Conservation (phyloP, 1,284 basidiomycete genomes). For the Fomitopsis pinicola region DNA sequence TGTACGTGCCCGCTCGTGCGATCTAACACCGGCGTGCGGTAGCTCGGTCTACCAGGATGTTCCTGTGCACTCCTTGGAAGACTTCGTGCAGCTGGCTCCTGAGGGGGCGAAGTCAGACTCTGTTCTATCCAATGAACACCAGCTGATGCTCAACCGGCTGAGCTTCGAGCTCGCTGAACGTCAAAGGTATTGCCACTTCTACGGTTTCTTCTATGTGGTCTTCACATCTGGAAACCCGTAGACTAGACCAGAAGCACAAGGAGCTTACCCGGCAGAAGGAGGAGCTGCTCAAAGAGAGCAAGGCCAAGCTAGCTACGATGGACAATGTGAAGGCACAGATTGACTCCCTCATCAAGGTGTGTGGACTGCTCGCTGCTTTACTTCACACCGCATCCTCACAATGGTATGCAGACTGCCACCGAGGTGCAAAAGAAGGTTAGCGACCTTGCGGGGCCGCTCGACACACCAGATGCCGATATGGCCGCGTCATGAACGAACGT, state of each 20-base stretch:
- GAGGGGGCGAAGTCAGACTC: slow-evolving; percentile 57
- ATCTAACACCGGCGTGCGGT: slow-evolving; percentile 2
- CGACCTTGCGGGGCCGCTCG: slow-evolving; percentile 50
- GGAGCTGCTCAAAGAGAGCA: slow-evolving; percentile 69
- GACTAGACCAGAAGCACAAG: slow-evolving; percentile 62
- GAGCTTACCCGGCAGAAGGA: slow-evolving; percentile 66
- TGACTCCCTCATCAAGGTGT: slow-evolving; percentile 68
- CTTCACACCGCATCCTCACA: neutral
- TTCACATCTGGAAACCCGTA: slow-evolving; percentile 24
- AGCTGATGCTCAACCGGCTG: slow-evolving; percentile 77
- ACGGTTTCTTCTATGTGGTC: slow-evolving; percentile 6
- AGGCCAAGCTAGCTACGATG: slow-evolving; percentile 57
- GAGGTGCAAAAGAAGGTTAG: slow-evolving; percentile 74
- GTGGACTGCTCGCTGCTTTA: neutral
- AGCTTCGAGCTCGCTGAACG: slow-evolving; percentile 80
- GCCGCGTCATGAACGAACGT: slow-evolving; percentile 5
- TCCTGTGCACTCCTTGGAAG: slow-evolving; percentile 60
- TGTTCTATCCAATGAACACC: slow-evolving; percentile 63
- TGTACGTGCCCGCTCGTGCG: neutral
- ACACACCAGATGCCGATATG: slow-evolving; percentile 9
- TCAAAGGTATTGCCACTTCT: slow-evolving; percentile 50
- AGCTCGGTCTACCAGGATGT: slow-evolving; percentile 78
- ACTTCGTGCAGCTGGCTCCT: slow-evolving; percentile 63
- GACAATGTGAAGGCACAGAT: slow-evolving; percentile 72
- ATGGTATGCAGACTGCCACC: slow-evolving; percentile 46